phyloP scores from a whole-genome alignment of 2,329 filamentous ascomycete species.

The Pseudocercospora crystallina region DNA sequence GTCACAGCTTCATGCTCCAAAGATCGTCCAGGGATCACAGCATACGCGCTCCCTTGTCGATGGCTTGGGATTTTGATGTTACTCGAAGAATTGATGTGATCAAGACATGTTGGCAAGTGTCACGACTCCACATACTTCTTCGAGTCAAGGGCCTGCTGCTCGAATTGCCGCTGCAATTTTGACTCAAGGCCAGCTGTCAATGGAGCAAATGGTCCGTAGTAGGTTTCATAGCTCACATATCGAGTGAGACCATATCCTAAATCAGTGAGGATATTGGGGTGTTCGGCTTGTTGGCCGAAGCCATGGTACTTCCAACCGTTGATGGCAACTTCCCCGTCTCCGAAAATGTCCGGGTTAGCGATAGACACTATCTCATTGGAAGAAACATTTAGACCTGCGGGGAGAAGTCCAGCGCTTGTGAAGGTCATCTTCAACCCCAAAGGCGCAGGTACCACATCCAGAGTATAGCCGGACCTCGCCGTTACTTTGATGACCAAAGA shows the following conservation, averaged over 20 bases:
- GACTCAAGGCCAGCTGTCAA: not conserved
- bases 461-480: not conserved
- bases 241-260: not conserved
- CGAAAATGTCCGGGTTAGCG: not conserved
- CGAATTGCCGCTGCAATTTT: constrained; percentile 2
- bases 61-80: too few relatives aligned
- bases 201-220: constrained; percentile 4
- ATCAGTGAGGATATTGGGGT: constrained; percentile 6
- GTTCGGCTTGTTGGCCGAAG: constrained; percentile 6
- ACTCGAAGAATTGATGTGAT: too few relatives aligned
- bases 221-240: constrained; percentile 5
- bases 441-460: not conserved
- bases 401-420: constrained; percentile 2
- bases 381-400: not conserved
- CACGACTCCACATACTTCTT: constrained; percentile 4
- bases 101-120: too few relatives aligned
- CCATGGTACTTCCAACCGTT: constrained; percentile 7
- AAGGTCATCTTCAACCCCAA: constrained; percentile 3
- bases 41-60: too few relatives aligned
- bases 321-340: not conserved
- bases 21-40: too few relatives aligned
- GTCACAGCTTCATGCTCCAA: too few relatives aligned
- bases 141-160: constrained; percentile 6
- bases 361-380: constrained; percentile 6
- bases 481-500: constrained; percentile 3